phyloP scores from a whole-genome alignment of 768 basidiomycete species.

The Russula sp. region DNA sequence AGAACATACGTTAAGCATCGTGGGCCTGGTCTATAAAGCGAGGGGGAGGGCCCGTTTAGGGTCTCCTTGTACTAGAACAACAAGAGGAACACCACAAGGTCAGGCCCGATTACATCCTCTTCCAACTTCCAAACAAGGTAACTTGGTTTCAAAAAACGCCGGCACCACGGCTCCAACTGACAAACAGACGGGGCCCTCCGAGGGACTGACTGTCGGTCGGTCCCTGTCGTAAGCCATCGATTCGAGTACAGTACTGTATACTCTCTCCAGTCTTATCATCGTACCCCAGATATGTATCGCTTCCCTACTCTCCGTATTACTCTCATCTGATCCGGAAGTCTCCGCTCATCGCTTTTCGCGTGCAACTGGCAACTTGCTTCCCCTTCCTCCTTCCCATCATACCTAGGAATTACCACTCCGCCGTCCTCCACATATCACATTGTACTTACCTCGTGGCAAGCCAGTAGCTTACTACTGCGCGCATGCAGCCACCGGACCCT shows the following conservation, averaged over 20 bases:
- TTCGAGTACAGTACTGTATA: too few relatives aligned
- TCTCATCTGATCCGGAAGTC: not conserved
- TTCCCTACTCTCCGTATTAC: not conserved
- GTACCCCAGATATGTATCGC: not conserved
- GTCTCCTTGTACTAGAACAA: slow-evolving; percentile 12
- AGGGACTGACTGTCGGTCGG: too few relatives aligned
- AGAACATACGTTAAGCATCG: not conserved
- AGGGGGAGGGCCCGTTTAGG: not conserved
- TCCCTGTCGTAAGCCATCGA: too few relatives aligned
- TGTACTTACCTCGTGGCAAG: too few relatives aligned
- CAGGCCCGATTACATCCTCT: not conserved
- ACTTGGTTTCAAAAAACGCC: not conserved
- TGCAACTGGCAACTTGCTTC: not conserved
- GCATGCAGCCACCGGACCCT: not conserved
- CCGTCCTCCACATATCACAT: not conserved
- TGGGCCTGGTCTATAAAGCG: slow-evolving; percentile 3
- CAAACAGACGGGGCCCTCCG: not conserved
- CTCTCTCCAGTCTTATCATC: too few relatives aligned
- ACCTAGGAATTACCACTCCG: not conserved
- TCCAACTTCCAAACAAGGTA: not conserved
- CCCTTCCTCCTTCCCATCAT: not conserved
- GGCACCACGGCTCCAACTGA: not conserved
- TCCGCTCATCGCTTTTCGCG: not conserved
- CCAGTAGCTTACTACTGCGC: too few relatives aligned
- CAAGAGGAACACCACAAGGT: not conserved